Base-by-base conservation (phyloP, 768 basidiomycete species). In the Phylloporus sp. region DNA sequence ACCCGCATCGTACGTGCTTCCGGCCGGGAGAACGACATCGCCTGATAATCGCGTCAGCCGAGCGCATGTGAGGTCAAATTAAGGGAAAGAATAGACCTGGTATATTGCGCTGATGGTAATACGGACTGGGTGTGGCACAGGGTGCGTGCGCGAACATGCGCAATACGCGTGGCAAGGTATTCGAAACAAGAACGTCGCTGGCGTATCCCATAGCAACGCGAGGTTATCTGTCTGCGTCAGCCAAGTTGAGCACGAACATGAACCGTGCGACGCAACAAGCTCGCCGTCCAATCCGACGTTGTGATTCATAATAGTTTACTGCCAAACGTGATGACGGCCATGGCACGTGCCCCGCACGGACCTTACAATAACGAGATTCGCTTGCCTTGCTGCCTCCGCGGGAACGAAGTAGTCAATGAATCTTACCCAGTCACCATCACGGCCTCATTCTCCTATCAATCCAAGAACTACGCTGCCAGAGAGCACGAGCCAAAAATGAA, bases 11-110 rank as follows among this genome's bases (percentile, higher is more conserved):
- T 53, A 59, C 63, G 52, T 55, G 54, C 59, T 35, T 36, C 60
- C 62, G 55, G 28, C 65, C 60, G 65, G 65, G 47, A 53, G 48
- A 46, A 20, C 54, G 52, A 47, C 58, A 45, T 41, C 39, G 50
- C 57, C 57, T 56, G 47, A 47, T 22, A 43, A 59, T 67, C 65
- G 62, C 60, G 65, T 67, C 55, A 66, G 56, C 46, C 24, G 10
- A 26, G 18, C 1, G 56, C 64, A 55, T 53, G 60, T 43, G 10
- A 35, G 16, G 48, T 48, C 53, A 58, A 42, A 64, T 65, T 52
- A 56, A 60, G 58, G 54, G 47, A 67, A 64, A 41, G 54, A 44
- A 59, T 36, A 52, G 41, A 55, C 59, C 43, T 50, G 27, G 44
- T 45, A 53, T 20, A 34, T 16, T 35, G n/a, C 34, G 18, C 18